Percentiles rank a stretch among this genome's conserved stretches.
Evolutionary conservation across 2,329 filamentous ascomycete genomes (phyloP).

Genomic region (Dactylellina parvicollis): DNA sequence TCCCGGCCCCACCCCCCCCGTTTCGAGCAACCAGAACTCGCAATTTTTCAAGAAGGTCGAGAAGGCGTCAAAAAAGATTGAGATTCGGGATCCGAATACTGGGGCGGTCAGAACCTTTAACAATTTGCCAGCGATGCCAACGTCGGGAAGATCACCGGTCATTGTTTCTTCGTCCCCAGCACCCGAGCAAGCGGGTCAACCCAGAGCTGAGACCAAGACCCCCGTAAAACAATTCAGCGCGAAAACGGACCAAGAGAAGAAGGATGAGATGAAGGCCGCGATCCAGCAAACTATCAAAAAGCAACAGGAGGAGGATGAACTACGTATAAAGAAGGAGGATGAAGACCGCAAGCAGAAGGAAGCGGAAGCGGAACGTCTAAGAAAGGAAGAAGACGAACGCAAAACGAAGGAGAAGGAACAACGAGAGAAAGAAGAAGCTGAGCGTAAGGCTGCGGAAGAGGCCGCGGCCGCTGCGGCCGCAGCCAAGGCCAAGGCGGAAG

Average conservation of each 20-base stretch:
- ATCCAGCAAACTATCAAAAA: conserved; percentile 79
- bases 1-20: conserved; percentile 62
- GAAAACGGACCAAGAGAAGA: conserved; percentile 83
- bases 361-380: conserved; percentile 57
- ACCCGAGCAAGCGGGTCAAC: conserved; percentile 71
- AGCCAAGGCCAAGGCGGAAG: conserved; percentile 58
- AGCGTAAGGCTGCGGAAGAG: conserved; percentile 57
- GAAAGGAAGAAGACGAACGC: conserved; percentile 60
- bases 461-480: conserved; percentile 55
- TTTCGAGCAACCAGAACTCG: conserved; percentile 67
- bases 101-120: conserved; percentile 55
- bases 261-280: conserved; percentile 77
- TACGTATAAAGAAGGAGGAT: conserved; percentile 74
- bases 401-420: conserved; percentile 60
- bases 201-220: conserved; percentile 77
- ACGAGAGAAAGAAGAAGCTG: conserved; percentile 56
- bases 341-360: conserved; percentile 56
- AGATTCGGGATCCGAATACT: conserved; percentile 55
- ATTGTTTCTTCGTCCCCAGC: conserved; percentile 77
- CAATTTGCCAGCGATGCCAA: conserved; percentile 65
- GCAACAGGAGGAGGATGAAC: conserved; percentile 74
- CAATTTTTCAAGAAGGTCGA: conserved; percentile 69
- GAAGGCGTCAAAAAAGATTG: conserved; percentile 60
- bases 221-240: conserved; percentile 77
- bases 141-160: conserved; percentile 70